These are phyloP conservation scores for Mollisiaceae sp. DNA, from an alignment of 2,329 filamentous ascomycete species.

Conservation along the genomic window DNA sequence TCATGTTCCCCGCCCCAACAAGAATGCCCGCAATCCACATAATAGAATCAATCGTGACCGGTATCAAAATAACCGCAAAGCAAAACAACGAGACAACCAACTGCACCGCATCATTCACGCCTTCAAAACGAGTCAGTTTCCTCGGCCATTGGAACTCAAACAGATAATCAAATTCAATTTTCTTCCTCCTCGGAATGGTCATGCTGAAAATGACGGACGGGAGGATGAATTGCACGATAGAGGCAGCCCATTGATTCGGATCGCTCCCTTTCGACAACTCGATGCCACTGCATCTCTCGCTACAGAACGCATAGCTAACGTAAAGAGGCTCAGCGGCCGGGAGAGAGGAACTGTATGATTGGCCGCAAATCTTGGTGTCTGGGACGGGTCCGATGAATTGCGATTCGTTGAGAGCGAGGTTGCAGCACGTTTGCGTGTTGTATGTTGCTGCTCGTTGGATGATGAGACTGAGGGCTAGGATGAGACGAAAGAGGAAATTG, in stretches of 20 bases:
- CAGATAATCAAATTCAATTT: conserved; percentile 41
- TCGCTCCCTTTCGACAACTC: conserved; percentile 38
- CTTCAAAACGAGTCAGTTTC: conserved; percentile 8
- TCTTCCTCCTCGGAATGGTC: conserved; percentile 43
- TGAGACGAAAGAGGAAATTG: not conserved
- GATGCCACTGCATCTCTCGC: conserved; percentile 40
- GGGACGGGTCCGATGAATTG: conserved; percentile 15
- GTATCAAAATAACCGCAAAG: conserved; percentile 23
- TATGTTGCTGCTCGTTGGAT: not conserved
- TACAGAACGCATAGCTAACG: conserved; percentile 41
- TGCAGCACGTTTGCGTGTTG: conserved; percentile 18
- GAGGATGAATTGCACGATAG: conserved; percentile 45
- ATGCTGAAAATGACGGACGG: conserved; percentile 46
- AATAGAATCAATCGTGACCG: conserved; percentile 22
- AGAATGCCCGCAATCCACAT: conserved; percentile 25
- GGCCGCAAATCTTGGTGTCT: conserved; percentile 21
- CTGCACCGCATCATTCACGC: conserved; percentile 17
- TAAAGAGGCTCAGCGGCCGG: conserved; percentile 16
- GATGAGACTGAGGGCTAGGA: not conserved
- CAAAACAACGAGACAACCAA: conserved; percentile 19
- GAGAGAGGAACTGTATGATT: conserved; percentile 5
- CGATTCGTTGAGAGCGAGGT: conserved; percentile 13
- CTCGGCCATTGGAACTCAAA: conserved; percentile 38
- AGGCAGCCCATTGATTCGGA: conserved; percentile 44
- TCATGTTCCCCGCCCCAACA: conserved; percentile 27